A percentile compares a stretch with the other conserved stretches of the same genome.
Evolutionary conservation across 768 basidiomycete species (phyloP).

Genomic region (Kwoniella sp.): DNA sequence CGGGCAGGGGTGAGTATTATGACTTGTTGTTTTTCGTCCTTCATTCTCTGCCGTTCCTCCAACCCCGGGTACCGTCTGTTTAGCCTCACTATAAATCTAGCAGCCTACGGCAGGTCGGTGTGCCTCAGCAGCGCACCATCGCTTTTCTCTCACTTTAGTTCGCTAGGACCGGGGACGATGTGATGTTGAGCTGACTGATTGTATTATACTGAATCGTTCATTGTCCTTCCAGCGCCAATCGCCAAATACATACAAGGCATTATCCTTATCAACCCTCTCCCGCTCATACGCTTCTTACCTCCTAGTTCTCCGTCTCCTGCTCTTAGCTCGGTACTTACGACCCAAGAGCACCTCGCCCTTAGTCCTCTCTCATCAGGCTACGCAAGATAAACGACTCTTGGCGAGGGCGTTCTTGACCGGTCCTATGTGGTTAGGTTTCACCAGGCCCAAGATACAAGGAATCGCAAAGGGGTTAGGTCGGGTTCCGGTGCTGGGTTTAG

Average conservation of each 20-base stretch:
- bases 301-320: constrained; percentile 67
- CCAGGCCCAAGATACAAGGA: constrained; percentile 46
- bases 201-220: too few relatives aligned
- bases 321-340: constrained; percentile 74
- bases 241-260: constrained; percentile 56
- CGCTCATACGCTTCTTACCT: constrained; percentile 65
- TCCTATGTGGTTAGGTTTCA: constrained; percentile 67
- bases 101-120: too few relatives aligned
- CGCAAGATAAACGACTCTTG: constrained; percentile 75
- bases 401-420: constrained; percentile 80
- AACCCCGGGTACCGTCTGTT: too few relatives aligned
- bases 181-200: too few relatives aligned
- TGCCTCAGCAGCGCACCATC: too few relatives aligned
- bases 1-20: constrained; percentile 21
- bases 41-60: neutral
- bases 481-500: constrained; percentile 44
- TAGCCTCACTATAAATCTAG: too few relatives aligned
- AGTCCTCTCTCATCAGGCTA: constrained; percentile 66
- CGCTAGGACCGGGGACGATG: too few relatives aligned
- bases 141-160: too few relatives aligned
- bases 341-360: constrained; percentile 65
- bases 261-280: constrained; percentile 57
- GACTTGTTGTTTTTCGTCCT: neutral
- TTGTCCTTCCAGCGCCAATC: constrained; percentile 7
- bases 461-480: constrained; percentile 34